phyloP scores from a whole-genome alignment of 352 stramenopile genomes.

The Pythium myriotylum region DNA sequence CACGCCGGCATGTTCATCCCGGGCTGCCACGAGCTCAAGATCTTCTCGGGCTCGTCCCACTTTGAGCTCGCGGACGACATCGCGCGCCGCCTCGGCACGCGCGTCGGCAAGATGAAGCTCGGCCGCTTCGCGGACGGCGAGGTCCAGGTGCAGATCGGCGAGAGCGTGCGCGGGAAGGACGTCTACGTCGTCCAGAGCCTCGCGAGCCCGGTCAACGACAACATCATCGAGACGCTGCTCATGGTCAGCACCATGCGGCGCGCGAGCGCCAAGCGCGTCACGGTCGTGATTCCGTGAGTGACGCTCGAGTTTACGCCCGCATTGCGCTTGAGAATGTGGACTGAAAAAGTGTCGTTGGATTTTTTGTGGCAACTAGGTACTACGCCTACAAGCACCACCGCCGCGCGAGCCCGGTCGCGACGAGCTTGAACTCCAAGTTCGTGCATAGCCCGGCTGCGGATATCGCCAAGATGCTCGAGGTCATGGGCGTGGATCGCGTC shows the following conservation, averaged over 20 bases:
- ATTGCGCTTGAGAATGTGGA: not conserved
- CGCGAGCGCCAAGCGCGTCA: constrained; percentile 93
- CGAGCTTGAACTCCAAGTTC: constrained; percentile 92
- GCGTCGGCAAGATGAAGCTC: constrained; percentile 88
- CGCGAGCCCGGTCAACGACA: constrained; percentile 92
- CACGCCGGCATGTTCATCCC: constrained; percentile 92
- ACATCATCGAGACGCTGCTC: constrained; percentile 94
- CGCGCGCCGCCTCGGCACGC: constrained; percentile 81
- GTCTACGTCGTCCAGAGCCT: constrained; percentile 95
- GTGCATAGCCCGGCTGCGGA: constrained; percentile 87
- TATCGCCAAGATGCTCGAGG: constrained; percentile 93
- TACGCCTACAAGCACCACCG: constrained; percentile 94
- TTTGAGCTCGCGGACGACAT: constrained; percentile 91
- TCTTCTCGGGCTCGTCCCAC: constrained; percentile 92
- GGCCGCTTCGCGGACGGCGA: constrained; percentile 92
- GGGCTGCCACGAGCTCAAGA: constrained; percentile 92
- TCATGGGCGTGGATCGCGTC: constrained; percentile 94
- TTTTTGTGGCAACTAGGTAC: no score
- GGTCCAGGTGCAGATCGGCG: constrained; percentile 91
- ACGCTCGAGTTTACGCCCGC: not conserved
- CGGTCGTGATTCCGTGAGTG: constrained; percentile 91
- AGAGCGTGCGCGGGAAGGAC: constrained; percentile 93
- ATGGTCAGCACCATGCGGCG: constrained; percentile 94
- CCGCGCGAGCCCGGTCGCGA: constrained; percentile 80
- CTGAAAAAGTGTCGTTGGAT: not conserved